phyloP scores from a whole-genome alignment of 2,329 filamentous ascomycete genomes.

The Hymenoscyphus repandus region DNA sequence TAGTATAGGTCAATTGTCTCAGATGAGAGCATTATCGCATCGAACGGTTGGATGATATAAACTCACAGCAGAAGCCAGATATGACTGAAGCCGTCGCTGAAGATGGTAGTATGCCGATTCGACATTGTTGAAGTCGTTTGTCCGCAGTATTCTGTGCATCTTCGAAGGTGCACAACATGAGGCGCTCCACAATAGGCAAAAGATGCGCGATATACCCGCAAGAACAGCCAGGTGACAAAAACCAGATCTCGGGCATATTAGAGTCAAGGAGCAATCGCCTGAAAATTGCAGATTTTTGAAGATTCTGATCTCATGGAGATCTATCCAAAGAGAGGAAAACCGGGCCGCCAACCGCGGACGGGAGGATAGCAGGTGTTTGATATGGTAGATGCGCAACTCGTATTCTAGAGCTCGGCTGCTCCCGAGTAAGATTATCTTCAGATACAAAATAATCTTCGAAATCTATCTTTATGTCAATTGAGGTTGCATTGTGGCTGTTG shows the following conservation, averaged over 20 bases:
- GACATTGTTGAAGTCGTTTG: too few species aligned
- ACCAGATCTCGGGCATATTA: background rate
- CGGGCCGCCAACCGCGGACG: background rate
- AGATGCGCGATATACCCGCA: constrained; percentile 7
- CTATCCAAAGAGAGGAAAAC: background rate
- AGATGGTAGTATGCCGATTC: too few species aligned
- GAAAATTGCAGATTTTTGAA: background rate
- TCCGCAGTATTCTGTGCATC: background rate
- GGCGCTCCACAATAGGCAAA: constrained; percentile 7
- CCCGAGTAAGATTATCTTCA: too few species aligned
- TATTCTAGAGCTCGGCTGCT: too few species aligned
- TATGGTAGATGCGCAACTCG: too few species aligned
- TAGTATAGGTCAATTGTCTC: too few species aligned
- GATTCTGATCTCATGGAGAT: background rate
- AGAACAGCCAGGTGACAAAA: constrained; percentile 10
- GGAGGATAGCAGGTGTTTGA: background rate
- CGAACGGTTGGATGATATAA: too few species aligned
- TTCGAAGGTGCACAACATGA: background rate
- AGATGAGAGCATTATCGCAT: too few species aligned
- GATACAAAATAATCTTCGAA: too few species aligned
- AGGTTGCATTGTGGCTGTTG: too few species aligned
- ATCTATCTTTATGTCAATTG: too few species aligned
- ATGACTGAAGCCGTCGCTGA: background rate
- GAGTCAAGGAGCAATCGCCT: background rate
- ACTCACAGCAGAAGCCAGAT: background rate